These are phyloP conservation scores for Globisporangium splendens DNA, from an alignment of 352 stramenopile species.

Conservation along the genomic window DNA sequence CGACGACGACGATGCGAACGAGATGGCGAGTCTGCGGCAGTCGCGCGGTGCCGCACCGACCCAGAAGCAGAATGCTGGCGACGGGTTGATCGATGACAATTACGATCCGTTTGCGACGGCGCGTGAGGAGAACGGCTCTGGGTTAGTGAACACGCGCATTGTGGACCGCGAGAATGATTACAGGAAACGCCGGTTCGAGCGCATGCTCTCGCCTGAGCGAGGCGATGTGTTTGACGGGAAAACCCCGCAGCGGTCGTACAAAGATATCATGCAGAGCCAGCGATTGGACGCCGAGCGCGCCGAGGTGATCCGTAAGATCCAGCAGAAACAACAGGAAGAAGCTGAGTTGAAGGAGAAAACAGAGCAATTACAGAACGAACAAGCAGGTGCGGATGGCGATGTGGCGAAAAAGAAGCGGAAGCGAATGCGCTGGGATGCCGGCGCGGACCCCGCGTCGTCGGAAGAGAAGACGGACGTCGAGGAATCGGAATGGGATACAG, in stretches of 20 bases:
- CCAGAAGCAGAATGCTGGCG: slow-evolving; percentile 11
- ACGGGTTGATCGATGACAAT: slow-evolving; percentile 77
- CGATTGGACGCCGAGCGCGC: slow-evolving; percentile 83
- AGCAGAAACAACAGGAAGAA: slow-evolving; percentile 76
- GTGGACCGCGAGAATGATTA: slow-evolving; percentile 92
- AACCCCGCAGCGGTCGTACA: slow-evolving; percentile 78
- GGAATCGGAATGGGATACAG: slow-evolving; percentile 74
- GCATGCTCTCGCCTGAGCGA: slow-evolving; percentile 85
- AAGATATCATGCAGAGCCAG: slow-evolving; percentile 91
- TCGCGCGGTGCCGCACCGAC: slow-evolving; percentile 9
- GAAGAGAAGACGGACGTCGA: slow-evolving; percentile 63
- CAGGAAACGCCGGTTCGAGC: slow-evolving; percentile 87
- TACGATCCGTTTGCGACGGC: slow-evolving; percentile 86
- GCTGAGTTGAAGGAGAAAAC: slow-evolving; percentile 28
- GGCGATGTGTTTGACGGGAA: slow-evolving; percentile 88
- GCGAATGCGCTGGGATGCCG: slow-evolving; percentile 86
- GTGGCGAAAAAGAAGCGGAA: slow-evolving; percentile 60
- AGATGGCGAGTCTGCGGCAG: slow-evolving; percentile 28
- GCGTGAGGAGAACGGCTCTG: slow-evolving; percentile 81
- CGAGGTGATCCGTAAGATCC: slow-evolving; percentile 85
- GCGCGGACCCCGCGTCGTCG: slow-evolving; percentile 20
- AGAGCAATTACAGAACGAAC: slow-evolving; percentile 23
- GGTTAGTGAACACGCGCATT: slow-evolving; percentile 94
- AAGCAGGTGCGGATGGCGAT: slow-evolving; percentile 22
- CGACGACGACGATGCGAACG: slow-evolving; percentile 25